phyloP scores from a whole-genome alignment of 306 rosid genomes.

The Malus sieversii region DNA sequence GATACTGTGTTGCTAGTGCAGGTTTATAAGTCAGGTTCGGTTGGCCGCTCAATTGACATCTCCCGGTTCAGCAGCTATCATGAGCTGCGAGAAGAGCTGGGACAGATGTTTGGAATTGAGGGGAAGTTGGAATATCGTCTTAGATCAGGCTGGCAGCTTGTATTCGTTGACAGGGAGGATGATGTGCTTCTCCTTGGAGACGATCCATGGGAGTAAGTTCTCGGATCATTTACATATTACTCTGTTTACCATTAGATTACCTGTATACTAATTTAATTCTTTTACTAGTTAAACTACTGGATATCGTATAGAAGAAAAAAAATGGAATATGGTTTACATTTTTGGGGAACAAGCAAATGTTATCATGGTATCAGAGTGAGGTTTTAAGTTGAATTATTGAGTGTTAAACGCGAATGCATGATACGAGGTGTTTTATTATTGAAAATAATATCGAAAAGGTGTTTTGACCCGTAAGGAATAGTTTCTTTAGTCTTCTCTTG shows the following conservation, averaged over 20 bases:
- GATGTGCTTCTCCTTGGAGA: constrained; percentile 97
- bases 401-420: background rate
- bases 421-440: background rate
- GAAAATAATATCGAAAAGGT: background rate
- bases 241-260: background rate
- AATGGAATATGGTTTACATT: background rate
- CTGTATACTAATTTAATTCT: background rate
- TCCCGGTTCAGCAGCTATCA: constrained; percentile 88
- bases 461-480: background rate
- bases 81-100: constrained; percentile 88
- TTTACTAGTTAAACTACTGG: background rate
- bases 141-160: constrained; percentile 99
- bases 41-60: constrained; percentile 88
- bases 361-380: background rate
- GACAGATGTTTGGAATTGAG: constrained; percentile 87
- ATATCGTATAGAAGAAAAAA: background rate
- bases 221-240: background rate
- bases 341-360: background rate
- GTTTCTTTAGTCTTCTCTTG: background rate
- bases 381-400: background rate
- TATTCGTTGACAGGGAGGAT: constrained; percentile 94
- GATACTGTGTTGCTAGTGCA: constrained; percentile 29
- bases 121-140: constrained; percentile 82
- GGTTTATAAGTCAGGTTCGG: constrained; percentile 82
- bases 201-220: constrained; percentile 92